Conservation (phyloP, 2,329 filamentous ascomycete genomes). For the Pseudocercospora cruenta region DNA sequence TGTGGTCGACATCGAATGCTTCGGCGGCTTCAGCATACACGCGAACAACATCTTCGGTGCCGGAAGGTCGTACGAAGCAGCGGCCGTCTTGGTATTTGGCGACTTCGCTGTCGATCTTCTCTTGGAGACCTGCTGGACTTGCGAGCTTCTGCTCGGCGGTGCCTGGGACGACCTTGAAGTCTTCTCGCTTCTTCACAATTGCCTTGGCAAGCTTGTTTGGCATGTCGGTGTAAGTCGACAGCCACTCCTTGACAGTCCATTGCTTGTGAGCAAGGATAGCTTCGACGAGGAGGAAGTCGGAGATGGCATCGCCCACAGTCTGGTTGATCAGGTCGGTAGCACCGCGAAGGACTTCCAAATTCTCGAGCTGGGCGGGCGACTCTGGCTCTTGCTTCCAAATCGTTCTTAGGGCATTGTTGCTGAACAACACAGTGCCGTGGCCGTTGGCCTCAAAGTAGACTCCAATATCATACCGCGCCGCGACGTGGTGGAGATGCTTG, state of each 20-base stretch:
- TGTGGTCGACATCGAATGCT: conserved; percentile 84
- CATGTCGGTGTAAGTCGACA: conserved; percentile 87
- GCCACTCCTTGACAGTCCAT: conserved; percentile 87
- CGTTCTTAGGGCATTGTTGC: conserved; percentile 74
- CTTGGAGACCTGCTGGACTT: conserved; percentile 76
- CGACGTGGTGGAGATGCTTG: conserved; percentile 97
- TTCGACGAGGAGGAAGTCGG: conserved; percentile 94
- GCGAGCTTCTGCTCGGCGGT: conserved; percentile 82
- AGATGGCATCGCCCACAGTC: conserved; percentile 93
- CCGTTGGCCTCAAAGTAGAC: conserved; percentile 99
- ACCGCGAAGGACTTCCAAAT: conserved; percentile 80
- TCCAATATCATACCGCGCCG: conserved; percentile 89
- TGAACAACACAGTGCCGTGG: conserved; percentile 95
- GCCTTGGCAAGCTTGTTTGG: conserved; percentile 95
- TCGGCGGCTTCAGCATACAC: conserved; percentile 95
- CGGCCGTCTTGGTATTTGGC: conserved; percentile 89
- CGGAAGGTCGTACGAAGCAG: conserved; percentile 87
- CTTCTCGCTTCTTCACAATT: conserved; percentile 82
- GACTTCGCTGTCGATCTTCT: conserved; percentile 83
- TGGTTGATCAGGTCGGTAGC: conserved; percentile 95
- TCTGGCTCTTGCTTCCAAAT: conserved; percentile 82
- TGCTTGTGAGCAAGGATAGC: conserved; percentile 93
- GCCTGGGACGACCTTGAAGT: conserved; percentile 82
- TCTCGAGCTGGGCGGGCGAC: conserved; percentile 87
- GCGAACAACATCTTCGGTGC: conserved; percentile 93